Conservation (phyloP, 306 rosid species). For the Cicer arietinum region DNA sequence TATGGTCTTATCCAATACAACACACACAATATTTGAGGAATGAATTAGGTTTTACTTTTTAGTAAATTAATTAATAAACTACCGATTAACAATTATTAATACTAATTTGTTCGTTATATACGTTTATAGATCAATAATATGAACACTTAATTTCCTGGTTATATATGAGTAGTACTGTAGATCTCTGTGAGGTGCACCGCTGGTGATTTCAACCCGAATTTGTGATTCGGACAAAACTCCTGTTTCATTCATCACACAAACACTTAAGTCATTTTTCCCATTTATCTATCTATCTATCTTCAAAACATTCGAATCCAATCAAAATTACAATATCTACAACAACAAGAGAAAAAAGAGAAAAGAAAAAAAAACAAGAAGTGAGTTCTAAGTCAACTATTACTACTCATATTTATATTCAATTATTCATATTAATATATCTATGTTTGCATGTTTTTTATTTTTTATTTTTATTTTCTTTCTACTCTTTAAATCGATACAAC, state of each 20-base stretch:
- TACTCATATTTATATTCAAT: not conserved
- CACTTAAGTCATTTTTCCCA: too few species aligned
- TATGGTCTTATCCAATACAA: too few species aligned
- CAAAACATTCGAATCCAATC: not conserved
- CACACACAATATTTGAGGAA: too few species aligned
- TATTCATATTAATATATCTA: not conserved
- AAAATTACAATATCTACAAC: not conserved
- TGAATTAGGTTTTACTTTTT: too few species aligned
- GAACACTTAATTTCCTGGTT: too few species aligned
- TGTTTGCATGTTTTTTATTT: not conserved
- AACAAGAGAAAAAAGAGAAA: not conserved
- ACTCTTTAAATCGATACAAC: not conserved
- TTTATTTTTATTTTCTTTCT: too few species aligned
- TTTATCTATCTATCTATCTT: not conserved
- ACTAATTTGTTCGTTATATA: too few species aligned
- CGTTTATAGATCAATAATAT: too few species aligned
- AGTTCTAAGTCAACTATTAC: constrained; percentile 25
- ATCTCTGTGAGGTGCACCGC: constrained; percentile 14
- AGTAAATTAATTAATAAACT: too few species aligned
- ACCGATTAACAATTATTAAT: too few species aligned
- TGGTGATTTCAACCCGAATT: constrained; percentile 11
- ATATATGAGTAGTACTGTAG: not conserved
- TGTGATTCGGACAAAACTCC: constrained; percentile 37
- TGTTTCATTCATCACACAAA: constrained; percentile 43
- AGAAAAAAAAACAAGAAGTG: constrained; percentile 3